Base-by-base conservation (phyloP, 352 stramenopile species). In the Phytophthora cactorum region DNA sequence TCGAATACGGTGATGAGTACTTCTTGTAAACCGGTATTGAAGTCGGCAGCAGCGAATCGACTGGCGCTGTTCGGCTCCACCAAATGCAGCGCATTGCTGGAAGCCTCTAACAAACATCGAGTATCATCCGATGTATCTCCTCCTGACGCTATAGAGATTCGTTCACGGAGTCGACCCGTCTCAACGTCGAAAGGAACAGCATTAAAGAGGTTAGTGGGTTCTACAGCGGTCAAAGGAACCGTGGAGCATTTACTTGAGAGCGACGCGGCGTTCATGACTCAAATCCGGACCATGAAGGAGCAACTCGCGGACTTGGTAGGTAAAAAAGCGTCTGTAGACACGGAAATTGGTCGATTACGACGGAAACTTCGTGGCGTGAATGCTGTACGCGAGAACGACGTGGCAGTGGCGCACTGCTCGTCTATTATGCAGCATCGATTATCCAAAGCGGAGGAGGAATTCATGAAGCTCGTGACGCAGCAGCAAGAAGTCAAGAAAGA, bases 371-470 rank as follows among this genome's bases (percentile, higher is more conserved):
- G 82, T 5, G 85, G 85, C 5, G 81, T 93, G 25, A 88, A 93
- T 28, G 85, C 85, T 17, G 85, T 93, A 29, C 81, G 84, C 14
- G 85, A 93, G 49, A 93, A 93, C 49, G 85, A 93, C 58, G 71
- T 22, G 2, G 85, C 85, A 1, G 83, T 93, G 3, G 85, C 85
- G 9, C 83, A 93, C 57, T 93, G 83, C 49, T 81, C 77, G 9
- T 79, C 85, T 5, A 86, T 93, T 59, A 88, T 93, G 81, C 82
- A 91, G 65, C 81, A 91, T 50, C 83, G 85, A 0, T 62, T 93
- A 28, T 76, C 78, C 8, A 93, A 93, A 56, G 81, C 81, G 0
- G 83, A 93, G 46, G 84, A 91, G 55, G 85, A 93, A 54, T 91
- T 78, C 60, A 93, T 93, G 85, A 93, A 91, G 53, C 68, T 89